Evolutionary conservation across 139 green algal species (phyloP), one percentile per base, ranked within the genome.

Genomic region (Asterochloris sp.): DNA sequence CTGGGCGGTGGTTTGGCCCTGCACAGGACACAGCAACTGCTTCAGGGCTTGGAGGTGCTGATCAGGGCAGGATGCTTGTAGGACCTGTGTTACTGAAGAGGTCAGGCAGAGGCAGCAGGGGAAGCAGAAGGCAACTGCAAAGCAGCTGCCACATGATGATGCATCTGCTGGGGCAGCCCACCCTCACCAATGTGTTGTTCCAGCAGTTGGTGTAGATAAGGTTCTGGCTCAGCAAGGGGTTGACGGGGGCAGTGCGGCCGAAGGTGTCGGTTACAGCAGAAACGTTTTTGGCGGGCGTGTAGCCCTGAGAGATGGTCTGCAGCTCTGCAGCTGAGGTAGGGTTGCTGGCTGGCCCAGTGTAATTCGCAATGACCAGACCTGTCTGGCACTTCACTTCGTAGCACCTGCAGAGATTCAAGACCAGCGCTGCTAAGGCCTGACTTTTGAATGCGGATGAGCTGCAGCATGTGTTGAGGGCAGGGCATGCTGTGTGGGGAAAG

Each of bases 131-230:
- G 38, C 38, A 54, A 54, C 38, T 54, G 38, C 38, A 54, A 54
- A 6, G 38, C 38, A 54, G 38, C 38, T 54, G 38, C 38, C 2
- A 54, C 38, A 54, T 54, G 38, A 54, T 6, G 38, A 54, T 82
- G 79, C 81, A 91, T 85, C 12, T 85, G 83, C 19, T 85, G 38
- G 38, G 38, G 38, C 38, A 54, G 38, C 38, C 38, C 6, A 6
- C 38, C 6, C 75, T 38, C 29, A 77, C 66, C 79, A 78, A 24
- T 23, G 38, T 76, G 21, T 73, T 76, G 64, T 90, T 83, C 82
- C 85, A 90, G 84, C 87, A 90, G 28, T 86, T 69, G 16, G 86
- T 83, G 68, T 75, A 76, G 28, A 85, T 68, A 67, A 64, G 1
- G 14, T 80, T 26, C 27, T 88, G 11, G 12, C 16, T 67, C 16